phyloP scores from a whole-genome alignment of 441 rosid genomes.

The Bruguiera hainesii region DNA sequence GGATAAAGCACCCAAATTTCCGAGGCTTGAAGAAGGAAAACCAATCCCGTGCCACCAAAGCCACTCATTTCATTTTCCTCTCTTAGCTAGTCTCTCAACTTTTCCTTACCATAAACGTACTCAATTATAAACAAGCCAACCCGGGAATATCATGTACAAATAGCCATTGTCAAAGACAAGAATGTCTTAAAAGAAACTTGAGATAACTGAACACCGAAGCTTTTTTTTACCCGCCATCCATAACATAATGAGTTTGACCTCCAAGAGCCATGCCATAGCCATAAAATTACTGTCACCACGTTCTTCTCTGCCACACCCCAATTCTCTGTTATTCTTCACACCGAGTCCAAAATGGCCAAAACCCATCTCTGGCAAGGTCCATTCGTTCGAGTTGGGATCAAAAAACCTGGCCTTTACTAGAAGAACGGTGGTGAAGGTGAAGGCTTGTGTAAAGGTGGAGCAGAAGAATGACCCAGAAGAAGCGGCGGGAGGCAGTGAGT shows the following conservation, averaged over 20 bases:
- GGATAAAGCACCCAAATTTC: constrained; percentile 16
- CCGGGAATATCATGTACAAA: background rate
- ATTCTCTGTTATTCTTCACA: constrained; percentile 28
- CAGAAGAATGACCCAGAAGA: constrained; percentile 37
- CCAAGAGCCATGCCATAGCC: constrained; percentile 32
- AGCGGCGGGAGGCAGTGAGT: constrained; percentile 21
- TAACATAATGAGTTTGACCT: background rate
- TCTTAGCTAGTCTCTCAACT: too few species aligned
- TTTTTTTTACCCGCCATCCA: background rate
- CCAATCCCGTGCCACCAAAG: constrained; percentile 17
- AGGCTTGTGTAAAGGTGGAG: constrained; percentile 52
- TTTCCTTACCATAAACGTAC: too few species aligned
- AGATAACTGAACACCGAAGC: background rate
- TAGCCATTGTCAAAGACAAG: background rate
- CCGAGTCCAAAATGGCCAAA: constrained; percentile 27
- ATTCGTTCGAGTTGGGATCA: constrained; percentile 23
- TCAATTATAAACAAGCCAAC: background rate
- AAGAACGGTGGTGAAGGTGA: constrained; percentile 40
- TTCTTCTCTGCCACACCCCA: constrained; percentile 38
- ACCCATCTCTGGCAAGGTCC: constrained; percentile 27
- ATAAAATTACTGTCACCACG: constrained; percentile 57
- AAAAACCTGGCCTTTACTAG: constrained; percentile 18
- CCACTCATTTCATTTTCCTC: too few species aligned
- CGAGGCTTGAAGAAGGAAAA: background rate
- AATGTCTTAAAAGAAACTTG: constrained; percentile 6